Evolutionary conservation across 805 yeast genomes (phyloP).

Genomic region (Myxozyma mucilagina): DNA sequence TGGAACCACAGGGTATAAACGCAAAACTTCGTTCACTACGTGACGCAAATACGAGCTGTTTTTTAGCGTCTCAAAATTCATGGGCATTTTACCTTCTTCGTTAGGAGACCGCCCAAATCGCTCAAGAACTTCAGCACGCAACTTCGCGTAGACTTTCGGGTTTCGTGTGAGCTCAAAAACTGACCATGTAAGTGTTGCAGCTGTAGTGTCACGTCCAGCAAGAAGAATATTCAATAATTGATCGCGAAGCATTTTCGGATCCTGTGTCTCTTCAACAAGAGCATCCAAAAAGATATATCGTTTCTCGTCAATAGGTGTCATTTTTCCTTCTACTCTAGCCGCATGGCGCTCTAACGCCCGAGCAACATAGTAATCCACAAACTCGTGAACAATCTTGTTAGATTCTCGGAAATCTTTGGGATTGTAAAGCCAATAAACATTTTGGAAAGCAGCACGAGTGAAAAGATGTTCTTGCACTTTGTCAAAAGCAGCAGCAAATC

Average conservation of each 20-base stretch:
- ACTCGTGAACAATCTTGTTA: conserved; percentile 38
- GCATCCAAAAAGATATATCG: not conserved
- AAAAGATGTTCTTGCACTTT: conserved; percentile 25
- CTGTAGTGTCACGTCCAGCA: conserved; percentile 28
- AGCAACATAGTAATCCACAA: conserved; percentile 46
- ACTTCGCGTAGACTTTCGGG: conserved; percentile 2
- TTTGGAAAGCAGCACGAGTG: conserved; percentile 31
- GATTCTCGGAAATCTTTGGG: conserved; percentile 39
- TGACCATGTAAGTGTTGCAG: conserved; percentile 10
- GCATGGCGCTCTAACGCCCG: conserved; percentile 39
- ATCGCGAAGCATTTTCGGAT: conserved; percentile 50
- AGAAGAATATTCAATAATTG: conserved; percentile 46
- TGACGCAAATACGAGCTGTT: not conserved
- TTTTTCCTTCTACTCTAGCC: not conserved
- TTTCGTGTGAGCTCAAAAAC: conserved; percentile 5
- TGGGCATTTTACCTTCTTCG: conserved; percentile 4
- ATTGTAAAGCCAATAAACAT: conserved; percentile 29
- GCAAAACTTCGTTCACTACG: conserved; percentile 11
- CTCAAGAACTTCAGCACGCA: conserved; percentile 15
- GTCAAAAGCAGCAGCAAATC: conserved; percentile 32
- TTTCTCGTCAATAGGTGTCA: not conserved
- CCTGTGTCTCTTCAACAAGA: conserved; percentile 45
- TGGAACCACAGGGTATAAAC: conserved; percentile 21
- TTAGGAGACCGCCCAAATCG: conserved; percentile 29
- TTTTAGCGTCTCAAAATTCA: conserved; percentile 6